phyloP scores from a whole-genome alignment of 2,329 filamentous ascomycete genomes.

The Myriosclerotinia curreyana region DNA sequence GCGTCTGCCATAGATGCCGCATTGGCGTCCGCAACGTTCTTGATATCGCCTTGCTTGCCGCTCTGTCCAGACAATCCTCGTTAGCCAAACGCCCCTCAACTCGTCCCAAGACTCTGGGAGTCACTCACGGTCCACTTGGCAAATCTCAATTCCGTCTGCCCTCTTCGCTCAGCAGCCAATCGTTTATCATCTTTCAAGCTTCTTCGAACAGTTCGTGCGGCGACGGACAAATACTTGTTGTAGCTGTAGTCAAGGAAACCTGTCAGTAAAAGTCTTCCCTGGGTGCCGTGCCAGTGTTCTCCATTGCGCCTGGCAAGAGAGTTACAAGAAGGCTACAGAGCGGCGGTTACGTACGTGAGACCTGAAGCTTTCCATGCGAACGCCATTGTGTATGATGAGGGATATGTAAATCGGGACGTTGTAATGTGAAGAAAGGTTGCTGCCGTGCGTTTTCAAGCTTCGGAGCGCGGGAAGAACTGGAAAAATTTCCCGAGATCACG shows the following conservation, averaged over 20 bases:
- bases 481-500: conserved; percentile 16
- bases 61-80: conserved; percentile 55
- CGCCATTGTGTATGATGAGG: conserved; percentile 59
- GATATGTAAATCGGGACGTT: conserved; percentile 27
- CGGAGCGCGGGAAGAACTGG: conserved; percentile 19
- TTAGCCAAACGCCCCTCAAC: conserved; percentile 29
- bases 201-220: conserved; percentile 89
- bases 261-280: conserved; percentile 32
- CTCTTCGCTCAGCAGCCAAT: conserved; percentile 81
- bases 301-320: conserved; percentile 24
- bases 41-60: conserved; percentile 89
- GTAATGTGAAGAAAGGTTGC: conserved; percentile 26
- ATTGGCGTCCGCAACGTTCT: conserved; percentile 64
- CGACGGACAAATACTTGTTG: conserved; percentile 98
- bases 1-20: conserved; percentile 39
- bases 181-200: conserved; percentile 96
- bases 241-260: conserved; percentile 63
- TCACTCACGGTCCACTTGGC: conserved; percentile 88
- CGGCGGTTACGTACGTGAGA: conserved; percentile 53
- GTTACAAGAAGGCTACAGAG: background rate
- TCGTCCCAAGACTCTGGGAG: background rate
- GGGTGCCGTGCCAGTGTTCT: conserved; percentile 21
- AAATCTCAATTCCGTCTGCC: conserved; percentile 84
- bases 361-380: conserved; percentile 98
- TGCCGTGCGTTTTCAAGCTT: conserved; percentile 27